Evolutionary conservation across 1,139 yeast species (phyloP).

Genomic region (Candida glucosophila): DNA sequence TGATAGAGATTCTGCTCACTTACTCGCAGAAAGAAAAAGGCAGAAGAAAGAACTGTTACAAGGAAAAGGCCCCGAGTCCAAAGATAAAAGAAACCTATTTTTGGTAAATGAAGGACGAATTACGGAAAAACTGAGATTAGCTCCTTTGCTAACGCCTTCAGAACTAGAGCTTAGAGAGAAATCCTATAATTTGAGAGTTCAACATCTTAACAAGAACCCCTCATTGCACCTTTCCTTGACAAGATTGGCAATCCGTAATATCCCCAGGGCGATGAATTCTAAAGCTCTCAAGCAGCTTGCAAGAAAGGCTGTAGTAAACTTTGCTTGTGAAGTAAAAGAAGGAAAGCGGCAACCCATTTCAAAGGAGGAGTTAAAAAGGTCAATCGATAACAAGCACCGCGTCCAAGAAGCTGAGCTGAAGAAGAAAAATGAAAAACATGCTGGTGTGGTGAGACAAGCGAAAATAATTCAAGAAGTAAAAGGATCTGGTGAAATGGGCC

Average conservation of each 20-base stretch:
- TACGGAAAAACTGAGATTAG: conserved; percentile 70
- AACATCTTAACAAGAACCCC: conserved; percentile 86
- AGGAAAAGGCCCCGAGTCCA: conserved; percentile 75
- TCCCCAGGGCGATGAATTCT: conserved; percentile 87
- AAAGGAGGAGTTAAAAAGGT: conserved; percentile 80
- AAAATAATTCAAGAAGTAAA: conserved; percentile 89
- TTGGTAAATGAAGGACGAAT: conserved; percentile 92
- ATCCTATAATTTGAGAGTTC: conserved; percentile 77
- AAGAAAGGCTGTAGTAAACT: conserved; percentile 88
- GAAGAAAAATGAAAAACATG: conserved; percentile 59
- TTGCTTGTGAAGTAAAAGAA: conserved; percentile 84
- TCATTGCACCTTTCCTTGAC: conserved; percentile 85
- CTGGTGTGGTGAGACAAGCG: conserved; percentile 90
- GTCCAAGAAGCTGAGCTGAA: conserved; percentile 32
- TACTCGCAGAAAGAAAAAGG: conserved; percentile 66
- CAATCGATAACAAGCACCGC: conserved; percentile 53
- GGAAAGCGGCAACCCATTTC: conserved; percentile 75
- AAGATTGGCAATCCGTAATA: conserved; percentile 85
- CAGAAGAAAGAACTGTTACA: conserved; percentile 62
- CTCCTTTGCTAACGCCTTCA: conserved; percentile 53
- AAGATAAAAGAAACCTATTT: conserved; percentile 78
- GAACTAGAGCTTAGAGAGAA: conserved; percentile 87
- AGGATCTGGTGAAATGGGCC: conserved; percentile 80
- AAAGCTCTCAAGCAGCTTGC: conserved; percentile 87
- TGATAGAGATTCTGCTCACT: conserved; percentile 77